These are phyloP conservation scores for Puccinia sorghi DNA, from an alignment of 1,284 basidiomycete genomes.

Conservation along the genomic window DNA sequence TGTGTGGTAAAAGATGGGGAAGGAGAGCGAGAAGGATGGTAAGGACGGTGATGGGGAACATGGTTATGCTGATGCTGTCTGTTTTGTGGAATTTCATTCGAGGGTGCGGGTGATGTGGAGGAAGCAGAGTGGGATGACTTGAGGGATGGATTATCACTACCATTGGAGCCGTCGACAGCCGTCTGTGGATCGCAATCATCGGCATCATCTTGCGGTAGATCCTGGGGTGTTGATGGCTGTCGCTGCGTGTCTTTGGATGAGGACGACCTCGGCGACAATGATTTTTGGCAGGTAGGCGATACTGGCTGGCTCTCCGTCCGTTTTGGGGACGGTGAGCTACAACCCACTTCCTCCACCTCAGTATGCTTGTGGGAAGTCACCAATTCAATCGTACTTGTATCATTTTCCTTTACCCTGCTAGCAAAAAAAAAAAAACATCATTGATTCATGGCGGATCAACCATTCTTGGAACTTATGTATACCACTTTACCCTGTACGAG, in stretches of 20 bases:
- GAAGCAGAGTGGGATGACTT: too few species aligned
- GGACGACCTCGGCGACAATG: not conserved
- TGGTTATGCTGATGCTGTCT: too few species aligned
- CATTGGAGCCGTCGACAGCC: too few species aligned
- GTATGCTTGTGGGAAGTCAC: not conserved
- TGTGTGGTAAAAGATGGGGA: too few species aligned
- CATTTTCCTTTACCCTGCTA: slow-evolving; percentile 7
- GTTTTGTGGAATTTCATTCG: too few species aligned
- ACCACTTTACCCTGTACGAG: not conserved
- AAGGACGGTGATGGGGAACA: too few species aligned
- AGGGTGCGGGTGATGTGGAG: too few species aligned
- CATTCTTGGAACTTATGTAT: not conserved
- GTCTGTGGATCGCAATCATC: too few species aligned
- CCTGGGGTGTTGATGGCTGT: not conserved
- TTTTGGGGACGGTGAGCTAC: not conserved
- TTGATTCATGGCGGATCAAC: not conserved
- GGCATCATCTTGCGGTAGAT: not conserved
- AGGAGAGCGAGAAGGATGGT: too few species aligned
- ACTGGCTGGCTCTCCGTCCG: not conserved
- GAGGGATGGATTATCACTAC: too few species aligned
- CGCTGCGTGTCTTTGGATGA: not conserved
- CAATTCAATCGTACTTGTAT: slow-evolving; percentile 20
- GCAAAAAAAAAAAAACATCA: not conserved
- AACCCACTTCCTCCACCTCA: not conserved
- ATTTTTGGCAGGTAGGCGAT: not conserved